A percentile compares a stretch with the other conserved stretches of the same genome.
Evolutionary conservation across 495 filamentous ascomycete species (phyloP).

Genomic region (Xylaria acuta): DNA sequence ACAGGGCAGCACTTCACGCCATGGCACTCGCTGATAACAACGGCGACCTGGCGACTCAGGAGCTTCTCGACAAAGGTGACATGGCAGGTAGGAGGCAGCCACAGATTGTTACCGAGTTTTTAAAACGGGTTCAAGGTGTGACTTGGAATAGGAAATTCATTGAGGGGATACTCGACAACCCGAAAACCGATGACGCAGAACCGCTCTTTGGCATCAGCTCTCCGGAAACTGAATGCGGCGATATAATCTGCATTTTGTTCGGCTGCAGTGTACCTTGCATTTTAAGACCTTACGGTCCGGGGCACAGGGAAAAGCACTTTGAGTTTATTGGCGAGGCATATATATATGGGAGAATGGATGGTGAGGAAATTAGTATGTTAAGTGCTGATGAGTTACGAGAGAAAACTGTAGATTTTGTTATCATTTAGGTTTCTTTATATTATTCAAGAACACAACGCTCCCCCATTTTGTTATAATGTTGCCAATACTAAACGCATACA

Average conservation of each 20-base stretch:
- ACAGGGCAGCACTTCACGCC: slow-evolving; percentile 27
- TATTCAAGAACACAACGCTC: too few species aligned
- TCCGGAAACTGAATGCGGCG: too few species aligned
- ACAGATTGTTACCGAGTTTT: slow-evolving; percentile 27
- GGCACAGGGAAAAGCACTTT: neutral
- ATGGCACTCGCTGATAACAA: slow-evolving; percentile 12
- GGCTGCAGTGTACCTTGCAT: too few species aligned
- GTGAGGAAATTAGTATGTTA: slow-evolving; percentile 4
- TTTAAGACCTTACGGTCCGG: too few species aligned
- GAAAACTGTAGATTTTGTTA: too few species aligned
- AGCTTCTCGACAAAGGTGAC: slow-evolving; percentile 10
- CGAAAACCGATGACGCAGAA: neutral
- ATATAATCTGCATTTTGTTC: too few species aligned
- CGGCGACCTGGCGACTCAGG: slow-evolving; percentile 26
- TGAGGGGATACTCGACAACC: neutral
- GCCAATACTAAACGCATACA: too few species aligned
- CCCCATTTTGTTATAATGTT: too few species aligned
- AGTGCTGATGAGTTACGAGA: neutral
- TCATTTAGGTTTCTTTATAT: too few species aligned
- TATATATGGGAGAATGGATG: slow-evolving; percentile 20
- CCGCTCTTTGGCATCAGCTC: too few species aligned
- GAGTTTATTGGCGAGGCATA: slow-evolving; percentile 20
- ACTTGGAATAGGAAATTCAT: slow-evolving; percentile 40
- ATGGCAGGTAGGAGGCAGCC: neutral
- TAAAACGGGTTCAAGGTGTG: slow-evolving; percentile 36